Evolutionary conservation across 1,284 basidiomycete genomes (phyloP).

Genomic region (Puccinia novopanici): DNA sequence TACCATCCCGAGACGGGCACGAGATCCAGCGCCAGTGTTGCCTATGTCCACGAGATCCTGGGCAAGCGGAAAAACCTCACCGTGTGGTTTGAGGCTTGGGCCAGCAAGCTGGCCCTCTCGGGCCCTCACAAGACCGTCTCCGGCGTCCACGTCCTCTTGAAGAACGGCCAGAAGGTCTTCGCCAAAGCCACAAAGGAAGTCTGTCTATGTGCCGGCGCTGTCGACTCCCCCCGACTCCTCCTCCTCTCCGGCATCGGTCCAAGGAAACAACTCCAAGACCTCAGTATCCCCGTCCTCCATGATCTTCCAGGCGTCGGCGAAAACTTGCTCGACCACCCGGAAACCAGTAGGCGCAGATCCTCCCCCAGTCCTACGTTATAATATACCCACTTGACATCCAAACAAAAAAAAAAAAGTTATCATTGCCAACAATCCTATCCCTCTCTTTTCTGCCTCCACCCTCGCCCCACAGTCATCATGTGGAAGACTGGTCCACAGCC

Average conservation of each 20-base stretch:
- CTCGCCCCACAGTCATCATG: slow-evolving; percentile 51
- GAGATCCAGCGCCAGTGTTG: slow-evolving; percentile 57
- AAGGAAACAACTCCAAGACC: slow-evolving; percentile 59
- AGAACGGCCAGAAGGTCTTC: slow-evolving; percentile 55
- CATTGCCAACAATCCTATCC: too few species aligned
- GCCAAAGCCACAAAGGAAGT: slow-evolving; percentile 57
- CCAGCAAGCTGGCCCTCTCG: slow-evolving; percentile 52
- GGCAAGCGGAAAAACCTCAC: slow-evolving; percentile 58
- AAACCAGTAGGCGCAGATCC: slow-evolving; percentile 54
- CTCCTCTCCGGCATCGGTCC: slow-evolving; percentile 65
- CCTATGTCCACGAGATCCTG: slow-evolving; percentile 60
- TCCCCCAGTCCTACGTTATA: too few species aligned
- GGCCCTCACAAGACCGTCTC: slow-evolving; percentile 5
- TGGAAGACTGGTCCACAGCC: slow-evolving; percentile 59
- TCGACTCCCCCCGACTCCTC: slow-evolving; percentile 64
- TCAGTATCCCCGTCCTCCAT: slow-evolving; percentile 61
- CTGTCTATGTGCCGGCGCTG: slow-evolving; percentile 58
- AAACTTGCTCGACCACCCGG: slow-evolving; percentile 65
- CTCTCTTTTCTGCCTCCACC: too few species aligned
- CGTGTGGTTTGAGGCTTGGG: slow-evolving; percentile 60
- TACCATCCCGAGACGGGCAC: slow-evolving; percentile 59
- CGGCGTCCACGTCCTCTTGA: slow-evolving; percentile 55
- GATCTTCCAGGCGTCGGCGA: slow-evolving; percentile 64
- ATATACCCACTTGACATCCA: too few species aligned
- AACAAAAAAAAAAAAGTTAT: slow-evolving; percentile 30